phyloP scores from a whole-genome alignment of 108 stramenopile species.

The Cyclotella sp. region DNA sequence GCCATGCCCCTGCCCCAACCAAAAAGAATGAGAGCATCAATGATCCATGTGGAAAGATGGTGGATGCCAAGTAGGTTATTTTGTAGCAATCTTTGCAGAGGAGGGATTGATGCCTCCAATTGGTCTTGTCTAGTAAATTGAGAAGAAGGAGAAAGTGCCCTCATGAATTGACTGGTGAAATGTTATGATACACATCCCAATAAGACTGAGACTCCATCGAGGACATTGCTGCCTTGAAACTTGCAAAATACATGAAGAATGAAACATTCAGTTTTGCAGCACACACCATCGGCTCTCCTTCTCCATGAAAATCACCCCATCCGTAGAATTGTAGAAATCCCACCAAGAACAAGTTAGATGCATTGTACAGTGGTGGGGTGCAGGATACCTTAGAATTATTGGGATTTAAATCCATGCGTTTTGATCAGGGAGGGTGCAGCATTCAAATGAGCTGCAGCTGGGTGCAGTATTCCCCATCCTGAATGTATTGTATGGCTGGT shows the following conservation, averaged over 20 bases:
- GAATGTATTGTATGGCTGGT: slow-evolving; percentile 30
- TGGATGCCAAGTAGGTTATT: slow-evolving; percentile 50
- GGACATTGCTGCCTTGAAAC: not conserved
- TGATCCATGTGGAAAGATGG: slow-evolving; percentile 53
- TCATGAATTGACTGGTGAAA: slow-evolving; percentile 61
- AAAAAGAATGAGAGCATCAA: slow-evolving; percentile 57
- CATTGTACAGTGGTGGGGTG: slow-evolving; percentile 60
- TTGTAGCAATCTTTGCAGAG: slow-evolving; percentile 50
- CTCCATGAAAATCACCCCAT: slow-evolving; percentile 35
- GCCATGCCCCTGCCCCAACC: slow-evolving; percentile 66
- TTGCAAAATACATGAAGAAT: too few relatives aligned
- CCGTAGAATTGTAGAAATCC: slow-evolving; percentile 54
- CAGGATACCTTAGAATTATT: slow-evolving; percentile 24
- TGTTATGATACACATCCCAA: slow-evolving; percentile 70
- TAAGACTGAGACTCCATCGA: slow-evolving; percentile 1
- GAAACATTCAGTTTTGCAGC: slow-evolving; percentile 31
- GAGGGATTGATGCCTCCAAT: slow-evolving; percentile 66
- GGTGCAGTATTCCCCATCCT: slow-evolving; percentile 48
- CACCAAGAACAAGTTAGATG: slow-evolving; percentile 57
- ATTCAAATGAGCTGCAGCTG: slow-evolving; percentile 67
- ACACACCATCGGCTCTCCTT: slow-evolving; percentile 44
- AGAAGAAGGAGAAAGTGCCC: slow-evolving; percentile 69
- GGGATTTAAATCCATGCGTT: slow-evolving; percentile 39
- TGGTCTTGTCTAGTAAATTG: slow-evolving; percentile 22
- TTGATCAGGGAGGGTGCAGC: slow-evolving; percentile 59